A percentile compares a stretch with the other conserved stretches of the same genome.
Conservation (phyloP, 208 protist species). For the Leishmania amazonensis region DNA sequence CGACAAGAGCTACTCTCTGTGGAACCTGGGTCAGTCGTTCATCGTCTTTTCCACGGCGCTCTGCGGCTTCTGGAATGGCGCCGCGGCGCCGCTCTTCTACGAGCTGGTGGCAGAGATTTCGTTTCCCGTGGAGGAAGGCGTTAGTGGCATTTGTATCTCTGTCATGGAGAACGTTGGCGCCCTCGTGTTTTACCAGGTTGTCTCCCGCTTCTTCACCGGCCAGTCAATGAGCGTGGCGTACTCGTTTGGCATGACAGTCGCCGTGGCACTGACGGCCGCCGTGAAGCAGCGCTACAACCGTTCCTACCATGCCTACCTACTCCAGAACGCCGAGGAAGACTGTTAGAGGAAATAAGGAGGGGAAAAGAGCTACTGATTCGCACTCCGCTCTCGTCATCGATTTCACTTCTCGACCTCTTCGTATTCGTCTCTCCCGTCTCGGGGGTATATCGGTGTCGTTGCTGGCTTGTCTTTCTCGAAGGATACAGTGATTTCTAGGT, state of each 20-base stretch:
- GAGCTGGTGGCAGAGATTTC: constrained; percentile 87
- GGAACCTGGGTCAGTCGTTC: constrained; percentile 63
- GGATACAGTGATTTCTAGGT: neutral
- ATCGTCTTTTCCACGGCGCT: constrained; percentile 74
- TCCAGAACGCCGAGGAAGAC: constrained; percentile 30
- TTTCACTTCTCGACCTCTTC: neutral
- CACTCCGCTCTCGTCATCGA: neutral
- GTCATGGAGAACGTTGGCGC: constrained; percentile 86
- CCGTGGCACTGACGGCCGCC: constrained; percentile 60
- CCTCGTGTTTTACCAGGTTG: constrained; percentile 81
- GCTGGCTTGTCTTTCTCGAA: neutral
- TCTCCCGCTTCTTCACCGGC: constrained; percentile 65
- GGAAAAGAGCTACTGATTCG: no score
- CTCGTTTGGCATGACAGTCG: constrained; percentile 83
- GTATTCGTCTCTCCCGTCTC: neutral
- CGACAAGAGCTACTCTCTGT: constrained; percentile 74
- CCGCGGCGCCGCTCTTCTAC: constrained; percentile 87
- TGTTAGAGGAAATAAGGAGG: constrained; percentile 4
- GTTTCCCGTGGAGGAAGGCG: constrained; percentile 85
- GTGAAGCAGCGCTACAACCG: constrained; percentile 88
- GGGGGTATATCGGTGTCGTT: neutral
- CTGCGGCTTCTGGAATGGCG: constrained; percentile 89
- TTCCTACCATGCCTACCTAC: constrained; percentile 64
- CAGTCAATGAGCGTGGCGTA: constrained; percentile 87
- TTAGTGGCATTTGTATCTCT: constrained; percentile 81